phyloP scores from a whole-genome alignment of 2,329 filamentous ascomycete genomes.

The Camillea tinctor region DNA sequence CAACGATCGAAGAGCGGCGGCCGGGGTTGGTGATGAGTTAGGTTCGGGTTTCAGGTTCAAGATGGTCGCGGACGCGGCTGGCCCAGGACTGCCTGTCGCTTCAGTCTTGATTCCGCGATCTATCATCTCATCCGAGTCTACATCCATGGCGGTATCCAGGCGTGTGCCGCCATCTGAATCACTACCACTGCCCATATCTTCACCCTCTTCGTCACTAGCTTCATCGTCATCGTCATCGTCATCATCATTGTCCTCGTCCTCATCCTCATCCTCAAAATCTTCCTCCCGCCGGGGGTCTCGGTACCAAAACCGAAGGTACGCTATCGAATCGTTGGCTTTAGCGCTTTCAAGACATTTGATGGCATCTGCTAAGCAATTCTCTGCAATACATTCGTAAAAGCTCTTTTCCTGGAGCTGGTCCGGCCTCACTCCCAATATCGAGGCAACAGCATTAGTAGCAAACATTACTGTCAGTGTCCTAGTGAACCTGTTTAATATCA shows the following conservation, averaged over 20 bases:
- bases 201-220: conserved; percentile 39
- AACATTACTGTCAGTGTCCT: conserved; percentile 83
- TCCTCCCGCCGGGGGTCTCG: conserved; percentile 66
- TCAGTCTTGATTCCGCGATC: conserved; percentile 38
- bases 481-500: conserved; percentile 85
- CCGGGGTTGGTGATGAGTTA: background rate
- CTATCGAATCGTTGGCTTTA: conserved; percentile 88
- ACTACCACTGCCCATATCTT: conserved; percentile 30
- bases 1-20: conserved; percentile 2
- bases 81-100: conserved; percentile 28
- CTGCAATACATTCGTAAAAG: conserved; percentile 84
- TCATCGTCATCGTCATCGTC: conserved; percentile 44
- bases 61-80: conserved; percentile 31
- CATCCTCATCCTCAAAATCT: conserved; percentile 44
- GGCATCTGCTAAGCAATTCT: conserved; percentile 73
- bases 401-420: conserved; percentile 71
- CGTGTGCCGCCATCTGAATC: conserved; percentile 46
- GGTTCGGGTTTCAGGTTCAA: conserved; percentile 1
- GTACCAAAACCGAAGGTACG: conserved; percentile 84
- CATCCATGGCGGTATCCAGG: conserved; percentile 42
- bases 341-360: conserved; percentile 78
- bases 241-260: conserved; percentile 47
- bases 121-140: conserved; percentile 33
- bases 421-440: conserved; percentile 72
- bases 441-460: conserved; percentile 71